phyloP scores from a whole-genome alignment of 495 filamentous ascomycete species.

The Aspergillus bridgeri region DNA sequence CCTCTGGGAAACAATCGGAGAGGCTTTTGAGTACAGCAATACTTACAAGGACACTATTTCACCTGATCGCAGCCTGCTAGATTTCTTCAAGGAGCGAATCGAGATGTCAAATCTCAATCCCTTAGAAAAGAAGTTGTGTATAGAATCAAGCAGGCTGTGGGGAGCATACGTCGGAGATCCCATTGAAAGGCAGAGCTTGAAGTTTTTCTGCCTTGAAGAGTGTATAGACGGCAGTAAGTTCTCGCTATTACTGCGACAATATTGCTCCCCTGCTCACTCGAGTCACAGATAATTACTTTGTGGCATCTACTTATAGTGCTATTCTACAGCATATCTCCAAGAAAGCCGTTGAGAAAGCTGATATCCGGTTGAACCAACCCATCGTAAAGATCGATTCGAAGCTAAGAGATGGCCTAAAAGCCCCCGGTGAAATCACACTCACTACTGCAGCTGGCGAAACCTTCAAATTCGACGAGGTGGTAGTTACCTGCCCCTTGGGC shows the following conservation, averaged over 20 bases:
- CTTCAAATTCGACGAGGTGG: conserved; percentile 74
- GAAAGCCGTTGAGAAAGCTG: conserved; percentile 57
- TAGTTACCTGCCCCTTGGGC: conserved; percentile 81
- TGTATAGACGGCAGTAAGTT: conserved; percentile 80
- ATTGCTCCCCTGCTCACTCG: not conserved
- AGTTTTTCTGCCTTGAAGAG: conserved; percentile 94
- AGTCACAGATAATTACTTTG: conserved; percentile 77
- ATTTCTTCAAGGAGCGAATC: conserved; percentile 70
- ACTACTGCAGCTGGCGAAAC: conserved; percentile 49
- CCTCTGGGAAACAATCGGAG: conserved; percentile 75
- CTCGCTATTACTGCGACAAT: not conserved
- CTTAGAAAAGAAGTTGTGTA: conserved; percentile 49
- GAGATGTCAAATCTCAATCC: conserved; percentile 49
- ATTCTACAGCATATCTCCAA: conserved; percentile 68
- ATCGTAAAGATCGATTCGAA: conserved; percentile 49
- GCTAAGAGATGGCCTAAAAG: conserved; percentile 7
- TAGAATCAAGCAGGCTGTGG: conserved; percentile 74
- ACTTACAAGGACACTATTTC: conserved; percentile 61
- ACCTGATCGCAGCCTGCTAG: conserved; percentile 62
- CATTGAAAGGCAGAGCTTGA: conserved; percentile 75
- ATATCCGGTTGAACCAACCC: conserved; percentile 56
- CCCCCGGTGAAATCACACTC: conserved; percentile 44
- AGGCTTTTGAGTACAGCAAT: conserved; percentile 80
- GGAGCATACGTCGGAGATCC: conserved; percentile 82
- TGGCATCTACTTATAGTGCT: conserved; percentile 78